Evolutionary conservation across 2,329 filamentous ascomycete species (phyloP).

Genomic region (Thelonectria discophora): DNA sequence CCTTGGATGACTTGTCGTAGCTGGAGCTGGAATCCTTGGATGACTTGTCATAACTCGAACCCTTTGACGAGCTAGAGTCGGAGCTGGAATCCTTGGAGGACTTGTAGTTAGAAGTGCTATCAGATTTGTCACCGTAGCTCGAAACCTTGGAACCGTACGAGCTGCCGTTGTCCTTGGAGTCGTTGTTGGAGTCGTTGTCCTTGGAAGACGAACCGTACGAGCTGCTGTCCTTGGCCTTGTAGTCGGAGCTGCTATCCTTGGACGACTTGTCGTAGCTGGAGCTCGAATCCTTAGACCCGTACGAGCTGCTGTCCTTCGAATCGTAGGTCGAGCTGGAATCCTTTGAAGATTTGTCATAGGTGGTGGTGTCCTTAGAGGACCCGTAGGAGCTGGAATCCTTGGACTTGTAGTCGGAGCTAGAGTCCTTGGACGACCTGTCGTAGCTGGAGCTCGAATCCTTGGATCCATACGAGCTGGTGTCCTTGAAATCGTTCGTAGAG

Average conservation of each 20-base stretch:
- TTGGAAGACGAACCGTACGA: neutral
- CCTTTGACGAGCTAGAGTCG: no score
- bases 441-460: neutral
- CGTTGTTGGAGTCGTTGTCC: neutral
- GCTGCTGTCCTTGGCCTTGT: constrained; percentile 1
- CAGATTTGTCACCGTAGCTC: no score
- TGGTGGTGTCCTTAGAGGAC: constrained; percentile 1
- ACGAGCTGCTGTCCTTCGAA: neutral
- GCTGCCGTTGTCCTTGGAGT: neutral
- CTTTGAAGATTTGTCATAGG: neutral
- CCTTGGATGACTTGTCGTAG: neutral
- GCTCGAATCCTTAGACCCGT: constrained; percentile 1
- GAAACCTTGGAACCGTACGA: neutral
- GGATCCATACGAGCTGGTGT: neutral
- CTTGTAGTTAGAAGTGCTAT: neutral
- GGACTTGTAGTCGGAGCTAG: neutral
- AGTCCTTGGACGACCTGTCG: neutral
- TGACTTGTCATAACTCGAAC: no score
- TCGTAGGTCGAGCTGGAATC: neutral
- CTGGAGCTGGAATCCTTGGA: constrained; percentile 12
- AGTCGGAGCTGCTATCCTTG: constrained; percentile 7
- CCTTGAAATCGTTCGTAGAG: neutral
- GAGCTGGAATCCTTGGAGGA: constrained; percentile 8
- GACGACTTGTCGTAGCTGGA: constrained; percentile 8
- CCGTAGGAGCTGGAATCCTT: neutral